Evolutionary conservation across 371 early-diverging fungal species (phyloP), one percentile per base, ranked within the genome.

Genomic region (Actinomortierella ambigua): DNA sequence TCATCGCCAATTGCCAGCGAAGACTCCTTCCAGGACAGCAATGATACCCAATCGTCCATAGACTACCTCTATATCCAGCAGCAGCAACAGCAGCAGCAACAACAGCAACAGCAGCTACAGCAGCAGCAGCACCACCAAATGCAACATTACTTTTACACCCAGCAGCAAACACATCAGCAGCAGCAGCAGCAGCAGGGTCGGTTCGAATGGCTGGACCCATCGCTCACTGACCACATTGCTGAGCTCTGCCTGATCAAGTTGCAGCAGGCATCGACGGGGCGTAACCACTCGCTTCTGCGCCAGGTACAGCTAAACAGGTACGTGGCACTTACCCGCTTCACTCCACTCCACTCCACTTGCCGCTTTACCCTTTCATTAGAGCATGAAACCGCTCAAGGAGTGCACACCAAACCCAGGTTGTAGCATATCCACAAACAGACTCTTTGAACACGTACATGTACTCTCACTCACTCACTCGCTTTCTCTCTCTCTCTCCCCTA

Each of bases 271-370:
- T 63, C 69, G 2, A 52, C 59, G 0, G 69, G 69, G 5, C 56
- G 69, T 7, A 55, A 63, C 17, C 59, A 69, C 2, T 57, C 53
- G 1, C 44, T 69, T 24, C 47, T 63, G 14, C 55, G 60, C 3
- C 69, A 69, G 28, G 63, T 69, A 17, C 69, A 63, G 42, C 64
- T 69, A 14, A 55, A 63, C 9, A 56, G 69, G 69, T 69, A 69
- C 34, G 34, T 34, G 34, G 34, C 34, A 4, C 34, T 34, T 11
- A 34, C 4, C 4, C 4, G 11, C 7, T 34, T 11, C 34, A n/a
- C n/a, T n/a, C n/a, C n/a, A n/a, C n/a, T n/a, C n/a, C n/a, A n/a
- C n/a, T n/a, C 11, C 34, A 34, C 34, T 34, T 34, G 4, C 34
- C 11, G 4, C 34, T 34, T 34, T 11, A 34, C 34, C 34, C 34